Conservation (phyloP, 805 yeast species). For the Yamadazyma phyllophila region DNA sequence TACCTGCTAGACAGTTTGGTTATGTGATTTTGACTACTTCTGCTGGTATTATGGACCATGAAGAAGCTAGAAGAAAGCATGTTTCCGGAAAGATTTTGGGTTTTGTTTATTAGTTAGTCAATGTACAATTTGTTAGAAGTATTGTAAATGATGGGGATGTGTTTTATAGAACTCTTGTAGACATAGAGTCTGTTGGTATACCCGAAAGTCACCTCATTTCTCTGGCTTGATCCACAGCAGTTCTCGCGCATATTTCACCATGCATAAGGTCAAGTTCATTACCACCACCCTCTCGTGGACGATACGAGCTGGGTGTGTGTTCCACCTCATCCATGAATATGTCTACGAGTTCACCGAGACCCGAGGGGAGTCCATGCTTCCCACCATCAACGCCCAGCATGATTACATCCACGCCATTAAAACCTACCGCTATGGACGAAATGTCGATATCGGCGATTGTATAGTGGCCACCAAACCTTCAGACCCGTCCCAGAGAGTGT, state of each 20-base stretch:
- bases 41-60: slow-evolving; percentile 99
- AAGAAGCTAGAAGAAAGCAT: slow-evolving; percentile 99
- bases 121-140: neutral
- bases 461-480: slow-evolving; percentile 89
- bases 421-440: slow-evolving; percentile 58
- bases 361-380: slow-evolving; percentile 93
- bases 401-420: slow-evolving; percentile 83
- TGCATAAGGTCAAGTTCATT: slow-evolving; percentile 16
- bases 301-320: slow-evolving; percentile 57
- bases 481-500: slow-evolving; percentile 78
- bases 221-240: neutral
- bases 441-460: slow-evolving; percentile 77
- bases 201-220: too few relatives aligned
- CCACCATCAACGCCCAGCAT: slow-evolving; percentile 70
- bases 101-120: slow-evolving; percentile 84
- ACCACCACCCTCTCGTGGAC: slow-evolving; percentile 47
- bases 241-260: neutral
- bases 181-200: neutral
- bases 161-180: too few relatives aligned
- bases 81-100: slow-evolving; percentile 99
- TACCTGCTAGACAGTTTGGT: slow-evolving; percentile 99
- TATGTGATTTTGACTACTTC: slow-evolving; percentile 96
- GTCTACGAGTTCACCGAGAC: slow-evolving; percentile 78
- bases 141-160: too few relatives aligned
- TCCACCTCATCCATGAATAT: slow-evolving; percentile 66